Evolutionary conservation across 306 rosid genomes (phyloP).

Genomic region (Lablab purpureus): DNA sequence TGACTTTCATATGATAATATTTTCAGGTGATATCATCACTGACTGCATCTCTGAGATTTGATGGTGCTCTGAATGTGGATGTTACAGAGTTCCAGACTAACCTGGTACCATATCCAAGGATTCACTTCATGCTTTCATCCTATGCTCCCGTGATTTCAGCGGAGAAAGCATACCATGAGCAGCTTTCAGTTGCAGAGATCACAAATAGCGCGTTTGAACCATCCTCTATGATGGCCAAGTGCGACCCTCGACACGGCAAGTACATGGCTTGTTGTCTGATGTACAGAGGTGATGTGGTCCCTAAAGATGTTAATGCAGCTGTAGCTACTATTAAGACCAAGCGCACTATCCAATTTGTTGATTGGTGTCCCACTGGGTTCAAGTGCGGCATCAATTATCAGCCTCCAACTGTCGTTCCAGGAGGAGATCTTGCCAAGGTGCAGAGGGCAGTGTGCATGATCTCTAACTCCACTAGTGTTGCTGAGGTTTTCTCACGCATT

Average conservation of each 20-base stretch:
- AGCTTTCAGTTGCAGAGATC: conserved; percentile 83
- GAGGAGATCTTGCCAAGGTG: conserved; percentile 84
- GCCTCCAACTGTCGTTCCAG: conserved; percentile 85
- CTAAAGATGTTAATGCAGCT: conserved; percentile 85
- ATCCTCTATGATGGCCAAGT: conserved; percentile 90
- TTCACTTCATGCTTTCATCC: conserved; percentile 88
- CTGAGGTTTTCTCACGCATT: conserved; percentile 82
- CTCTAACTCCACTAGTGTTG: conserved; percentile 86
- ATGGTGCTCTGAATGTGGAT: conserved; percentile 84
- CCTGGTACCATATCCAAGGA: conserved; percentile 86
- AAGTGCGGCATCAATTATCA: conserved; percentile 90
- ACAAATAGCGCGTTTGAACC: conserved; percentile 86
- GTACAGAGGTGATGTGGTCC: conserved; percentile 89
- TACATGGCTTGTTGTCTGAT: conserved; percentile 89
- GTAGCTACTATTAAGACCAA: conserved; percentile 89
- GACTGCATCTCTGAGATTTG: conserved; percentile 82
- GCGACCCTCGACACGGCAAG: conserved; percentile 87
- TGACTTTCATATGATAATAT: neutral
- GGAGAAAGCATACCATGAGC: conserved; percentile 87
- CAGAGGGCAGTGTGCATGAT: conserved; percentile 92
- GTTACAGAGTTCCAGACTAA: conserved; percentile 88
- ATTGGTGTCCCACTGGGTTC: conserved; percentile 94
- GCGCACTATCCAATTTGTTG: conserved; percentile 84
- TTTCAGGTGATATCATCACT: conserved; percentile 76
- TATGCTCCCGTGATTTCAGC: conserved; percentile 87